phyloP scores from a whole-genome alignment of 1,284 basidiomycete species.

The Hymenochaete sp. region DNA sequence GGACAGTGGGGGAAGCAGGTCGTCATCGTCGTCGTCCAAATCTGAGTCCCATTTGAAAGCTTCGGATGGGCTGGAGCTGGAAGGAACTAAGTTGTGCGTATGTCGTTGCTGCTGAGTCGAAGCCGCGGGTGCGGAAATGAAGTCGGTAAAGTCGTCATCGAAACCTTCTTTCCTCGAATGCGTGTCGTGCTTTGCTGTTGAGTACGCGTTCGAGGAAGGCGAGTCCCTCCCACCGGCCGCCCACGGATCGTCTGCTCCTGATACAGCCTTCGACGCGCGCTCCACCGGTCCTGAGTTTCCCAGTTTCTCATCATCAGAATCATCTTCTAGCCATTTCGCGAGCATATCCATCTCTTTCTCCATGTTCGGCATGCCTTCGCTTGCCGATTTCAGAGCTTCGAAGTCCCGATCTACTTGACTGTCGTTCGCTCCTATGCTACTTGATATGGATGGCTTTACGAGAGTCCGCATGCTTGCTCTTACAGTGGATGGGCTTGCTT shows the following conservation, averaged over 20 bases:
- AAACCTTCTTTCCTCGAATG: constrained; percentile 46
- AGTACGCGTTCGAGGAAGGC: background rate
- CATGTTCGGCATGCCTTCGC: constrained; percentile 4
- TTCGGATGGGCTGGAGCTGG: constrained; percentile 22
- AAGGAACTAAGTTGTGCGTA: constrained; percentile 13
- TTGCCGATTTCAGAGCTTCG: constrained; percentile 20
- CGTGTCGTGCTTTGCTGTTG: constrained; percentile 2
- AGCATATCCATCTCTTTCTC: constrained; percentile 45
- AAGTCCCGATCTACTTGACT: constrained; percentile 13
- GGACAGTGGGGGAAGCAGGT: constrained; percentile 35
- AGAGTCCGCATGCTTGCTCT: constrained; percentile 7
- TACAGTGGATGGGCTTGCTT: constrained; percentile 21
- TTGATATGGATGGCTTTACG: background rate
- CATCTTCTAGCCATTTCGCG: constrained; percentile 47
- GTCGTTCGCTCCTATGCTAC: constrained; percentile 6
- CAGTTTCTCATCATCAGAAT: constrained; percentile 9
- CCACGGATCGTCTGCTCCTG: constrained; percentile 11
- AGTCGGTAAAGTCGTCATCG: constrained; percentile 72
- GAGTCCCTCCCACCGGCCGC: background rate
- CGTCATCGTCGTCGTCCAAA: constrained; percentile 27
- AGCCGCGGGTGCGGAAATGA: constrained; percentile 47
- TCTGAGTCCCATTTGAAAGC: background rate
- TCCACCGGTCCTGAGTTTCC: background rate
- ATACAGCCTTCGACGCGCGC: background rate
- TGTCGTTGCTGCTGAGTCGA: constrained; percentile 17